Evolutionary conservation across 2,329 filamentous ascomycete species (phyloP), one percentile per base, ranked within the genome.

Genomic region (Fonsecaea monophora): DNA sequence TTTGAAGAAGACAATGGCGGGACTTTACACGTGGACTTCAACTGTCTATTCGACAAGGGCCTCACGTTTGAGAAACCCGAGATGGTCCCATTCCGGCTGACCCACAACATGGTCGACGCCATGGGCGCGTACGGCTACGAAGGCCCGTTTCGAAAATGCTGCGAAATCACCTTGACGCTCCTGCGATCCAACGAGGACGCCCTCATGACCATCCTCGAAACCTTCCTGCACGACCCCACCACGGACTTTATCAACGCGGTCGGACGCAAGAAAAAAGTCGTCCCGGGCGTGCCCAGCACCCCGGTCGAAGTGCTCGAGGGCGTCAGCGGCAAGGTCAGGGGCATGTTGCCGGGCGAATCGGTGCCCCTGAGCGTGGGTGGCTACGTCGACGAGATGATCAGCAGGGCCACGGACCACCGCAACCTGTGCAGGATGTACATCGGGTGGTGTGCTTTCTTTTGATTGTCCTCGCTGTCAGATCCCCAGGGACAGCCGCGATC

Each of bases 1-100:
- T 88, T 99, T 37, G 93, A 98, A 78, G 92, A 98, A 81, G 90
- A 91, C 64, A 96, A 93, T 71, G 95, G 96, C 53, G 94, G 94
- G 60, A 89, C 96, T 2, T 92, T 99, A 79, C 95, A 99, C 79
- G 96, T 99, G 54, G 95, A 99, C 80, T 99, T 99, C 85, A 99
- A 99, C 81, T 99, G 96, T 78, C 88, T 99, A 4, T 99, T 99
- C 77, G 96, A 99, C 82, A 99, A 99, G 73, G 95, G 95, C 1
- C 86, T 94, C 48, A 97, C 94, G 0, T 98, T 99, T 76, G 90
- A 93, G 69, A 96, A 96, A 78, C 94, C 95, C 0, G 95, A 99
- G 79, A 85, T 91, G 35, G 95, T 99, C 1, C 96, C 95, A 1
- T 99, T 99, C 84, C 91, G 96, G 15, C 85, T 99, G 50, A 99